These are phyloP conservation scores for Shiraia sp. DNA, from an alignment of 2,329 filamentous ascomycete genomes.

Conservation along the genomic window DNA sequence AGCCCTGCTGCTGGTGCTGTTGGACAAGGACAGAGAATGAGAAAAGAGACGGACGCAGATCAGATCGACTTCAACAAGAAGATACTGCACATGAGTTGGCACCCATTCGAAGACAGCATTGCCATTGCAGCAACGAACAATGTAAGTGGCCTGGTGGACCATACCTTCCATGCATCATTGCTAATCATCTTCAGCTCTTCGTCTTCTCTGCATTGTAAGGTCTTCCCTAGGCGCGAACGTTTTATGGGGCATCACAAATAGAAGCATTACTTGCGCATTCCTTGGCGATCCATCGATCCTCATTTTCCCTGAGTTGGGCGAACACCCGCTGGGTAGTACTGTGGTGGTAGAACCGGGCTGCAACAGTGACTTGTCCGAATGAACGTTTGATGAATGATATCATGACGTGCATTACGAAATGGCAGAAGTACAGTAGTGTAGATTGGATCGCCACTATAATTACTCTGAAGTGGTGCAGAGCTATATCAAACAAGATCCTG, in stretches of 20 bases:
- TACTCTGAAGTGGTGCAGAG: slow-evolving; percentile 35
- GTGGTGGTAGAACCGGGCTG: slow-evolving; percentile 35
- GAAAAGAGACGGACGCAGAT: slow-evolving; percentile 98
- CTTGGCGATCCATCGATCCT: slow-evolving; percentile 34
- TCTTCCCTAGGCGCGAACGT: slow-evolving; percentile 24
- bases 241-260: slow-evolving; percentile 31
- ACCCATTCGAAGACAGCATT: slow-evolving; percentile 99
- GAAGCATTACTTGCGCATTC: slow-evolving; percentile 31
- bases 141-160: slow-evolving; percentile 63
- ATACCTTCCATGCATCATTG: neutral
- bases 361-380: slow-evolving; percentile 19
- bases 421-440: slow-evolving; percentile 29
- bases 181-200: slow-evolving; percentile 52
- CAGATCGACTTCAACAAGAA: slow-evolving; percentile 99
- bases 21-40: slow-evolving; percentile 89
- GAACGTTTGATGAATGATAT: slow-evolving; percentile 30
- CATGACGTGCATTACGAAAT: slow-evolving; percentile 30
- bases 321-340: slow-evolving; percentile 31
- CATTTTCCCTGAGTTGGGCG: slow-evolving; percentile 32
- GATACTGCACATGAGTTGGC: slow-evolving; percentile 99
- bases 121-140: slow-evolving; percentile 99
- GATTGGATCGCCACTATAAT: slow-evolving; percentile 38
- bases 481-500: slow-evolving; percentile 32
- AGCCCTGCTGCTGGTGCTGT: slow-evolving; percentile 75
- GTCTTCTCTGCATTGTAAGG: slow-evolving; percentile 58